Base-by-base conservation (phyloP, 2,329 filamentous ascomycete species). In the Ceratocystiopsis brevicomis region DNA sequence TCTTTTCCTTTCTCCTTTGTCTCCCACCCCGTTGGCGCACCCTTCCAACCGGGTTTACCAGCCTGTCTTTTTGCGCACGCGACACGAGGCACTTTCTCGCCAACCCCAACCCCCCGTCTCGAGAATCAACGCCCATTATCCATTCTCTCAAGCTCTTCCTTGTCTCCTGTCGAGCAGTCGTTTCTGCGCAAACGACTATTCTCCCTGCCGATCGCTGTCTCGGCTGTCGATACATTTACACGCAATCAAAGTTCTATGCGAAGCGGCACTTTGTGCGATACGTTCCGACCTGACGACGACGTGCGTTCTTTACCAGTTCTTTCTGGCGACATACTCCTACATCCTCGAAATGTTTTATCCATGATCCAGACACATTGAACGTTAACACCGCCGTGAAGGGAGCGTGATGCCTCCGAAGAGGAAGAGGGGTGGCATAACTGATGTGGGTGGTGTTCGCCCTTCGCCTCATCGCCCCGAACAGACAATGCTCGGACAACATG, bases 391-490 rank as follows among this genome's bases (percentile, higher is more conserved):
- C 43, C 17, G 25, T 19, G 34, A 45, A 44, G 40, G 44, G 41
- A 45, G 44, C 47, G 61, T 50, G 45, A 75, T 76, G 71, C 65
- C 69, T 61, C 65, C 67, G 25, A 76, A 76, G 60, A 66, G 72
- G 53, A 76, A 76, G 66, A 67, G 70, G 57, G 61, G 63, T 54
- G 47, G 62, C 54, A 44, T 42, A n/a, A 68, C 59, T 48, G 70
- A 75, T 45, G 48, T 53, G 42, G 63, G 63, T 40, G 63, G 61
- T 44, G 60, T 59, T 49, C 65, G 76, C 47, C 73, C 74, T 17
- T 69, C 75, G 41, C 76, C 76, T 42, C 73, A 79, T 58, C 71
- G 73, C 33, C 74, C 76, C 39, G 66, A 63, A 42, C 69, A 77
- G 51, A 68, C 68, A 8, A 54, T 59, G 36, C 54, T 76, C 44